phyloP scores from a whole-genome alignment of 1,139 yeast genomes.

The Kodamaea plutei region DNA sequence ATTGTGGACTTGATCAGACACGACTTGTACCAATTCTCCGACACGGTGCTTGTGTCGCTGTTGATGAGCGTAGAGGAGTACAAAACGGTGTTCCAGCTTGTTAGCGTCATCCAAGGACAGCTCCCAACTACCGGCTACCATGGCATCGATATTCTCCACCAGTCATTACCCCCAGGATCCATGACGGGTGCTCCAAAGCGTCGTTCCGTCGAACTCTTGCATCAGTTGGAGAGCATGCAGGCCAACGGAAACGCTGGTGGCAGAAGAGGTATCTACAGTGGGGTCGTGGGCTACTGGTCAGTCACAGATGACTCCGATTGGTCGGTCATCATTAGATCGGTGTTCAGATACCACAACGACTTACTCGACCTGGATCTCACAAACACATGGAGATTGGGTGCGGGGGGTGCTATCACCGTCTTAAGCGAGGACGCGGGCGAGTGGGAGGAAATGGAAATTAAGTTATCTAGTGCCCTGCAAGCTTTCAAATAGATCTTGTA shows the following conservation, averaged over 20 bases:
- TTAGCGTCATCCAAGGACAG: constrained; percentile 78
- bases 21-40: constrained; percentile 72
- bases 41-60: constrained; percentile 65
- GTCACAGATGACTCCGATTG: constrained; percentile 86
- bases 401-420: constrained; percentile 97
- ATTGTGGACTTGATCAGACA: constrained; percentile 94
- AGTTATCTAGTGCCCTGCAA: constrained; percentile 74
- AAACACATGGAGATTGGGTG: constrained; percentile 80
- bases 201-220: constrained; percentile 81
- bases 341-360: constrained; percentile 62
- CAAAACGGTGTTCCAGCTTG: constrained; percentile 84
- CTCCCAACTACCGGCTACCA: constrained; percentile 39
- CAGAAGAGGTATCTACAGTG: constrained; percentile 86
- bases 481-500: constrained; percentile 34
- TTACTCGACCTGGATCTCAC: constrained; percentile 25
- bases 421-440: constrained; percentile 77
- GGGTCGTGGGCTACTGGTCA: constrained; percentile 95
- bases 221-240: constrained; percentile 42
- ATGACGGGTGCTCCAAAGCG: constrained; percentile 99
- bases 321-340: constrained; percentile 90
- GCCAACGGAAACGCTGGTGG: constrained; percentile 39
- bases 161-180: constrained; percentile 93
- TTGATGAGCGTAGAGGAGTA: constrained; percentile 93
- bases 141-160: constrained; percentile 76
- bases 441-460: constrained; percentile 88